phyloP scores from a whole-genome alignment of 768 basidiomycete genomes.

The Thelephora ganbajun region DNA sequence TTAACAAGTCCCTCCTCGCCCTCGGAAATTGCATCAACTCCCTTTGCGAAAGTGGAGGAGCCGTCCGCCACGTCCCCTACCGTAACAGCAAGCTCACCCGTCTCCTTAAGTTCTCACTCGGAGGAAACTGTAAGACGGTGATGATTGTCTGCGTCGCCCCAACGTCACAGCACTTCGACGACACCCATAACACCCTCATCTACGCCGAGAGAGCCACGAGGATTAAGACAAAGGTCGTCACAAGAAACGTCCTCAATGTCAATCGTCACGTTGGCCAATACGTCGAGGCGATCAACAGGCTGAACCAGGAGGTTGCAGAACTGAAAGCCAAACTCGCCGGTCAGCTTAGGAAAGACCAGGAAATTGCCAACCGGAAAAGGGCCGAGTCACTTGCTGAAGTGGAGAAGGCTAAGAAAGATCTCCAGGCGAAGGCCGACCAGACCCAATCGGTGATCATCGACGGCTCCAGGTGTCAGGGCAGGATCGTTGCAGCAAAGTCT shows the following conservation, averaged over 20 bases:
- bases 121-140: slow-evolving; percentile 98
- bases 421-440: slow-evolving; percentile 58
- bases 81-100: slow-evolving; percentile 98
- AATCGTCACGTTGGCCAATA: slow-evolving; percentile 92
- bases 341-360: slow-evolving; percentile 47
- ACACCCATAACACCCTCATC: slow-evolving; percentile 94
- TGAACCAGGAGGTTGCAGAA: slow-evolving; percentile 71
- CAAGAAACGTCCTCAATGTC: slow-evolving; percentile 66
- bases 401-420: slow-evolving; percentile 58
- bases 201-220: slow-evolving; percentile 97
- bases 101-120: slow-evolving; percentile 91
- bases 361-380: slow-evolving; percentile 50
- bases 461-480: slow-evolving; percentile 62
- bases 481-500: slow-evolving; percentile 52
- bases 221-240: slow-evolving; percentile 96
- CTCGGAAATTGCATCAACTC: slow-evolving; percentile 98
- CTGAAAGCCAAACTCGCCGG: slow-evolving; percentile 78
- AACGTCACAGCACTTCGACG: slow-evolving; percentile 91
- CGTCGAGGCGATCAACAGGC: slow-evolving; percentile 84
- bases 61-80: slow-evolving; percentile 85
- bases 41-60: slow-evolving; percentile 86
- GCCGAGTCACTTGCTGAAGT: slow-evolving; percentile 62
- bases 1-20: slow-evolving; percentile 96
- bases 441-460: slow-evolving; percentile 58
- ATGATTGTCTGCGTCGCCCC: slow-evolving; percentile 99